These are phyloP conservation scores for Ceriops decandra DNA, from an alignment of 345 rosid genomes.

Conservation along the genomic window DNA sequence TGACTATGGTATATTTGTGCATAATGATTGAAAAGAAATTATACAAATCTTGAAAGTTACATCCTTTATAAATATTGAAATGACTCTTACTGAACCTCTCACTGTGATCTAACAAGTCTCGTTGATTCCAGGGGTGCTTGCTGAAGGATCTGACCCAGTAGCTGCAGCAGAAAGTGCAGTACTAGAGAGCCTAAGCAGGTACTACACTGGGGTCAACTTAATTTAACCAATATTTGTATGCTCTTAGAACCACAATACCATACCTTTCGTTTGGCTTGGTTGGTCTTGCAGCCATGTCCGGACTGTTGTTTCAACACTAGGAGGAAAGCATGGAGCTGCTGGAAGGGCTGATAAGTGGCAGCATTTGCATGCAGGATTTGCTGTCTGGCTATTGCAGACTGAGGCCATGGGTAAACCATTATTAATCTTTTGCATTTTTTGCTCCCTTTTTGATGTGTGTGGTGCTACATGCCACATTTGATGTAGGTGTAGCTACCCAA, in stretches of 20 bases:
- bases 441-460: conserved; percentile 1
- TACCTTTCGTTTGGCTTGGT: conserved; percentile 8
- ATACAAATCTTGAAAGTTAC: neutral
- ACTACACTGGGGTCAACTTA: conserved; percentile 11
- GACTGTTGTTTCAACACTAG: conserved; percentile 80
- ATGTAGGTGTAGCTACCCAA: no score
- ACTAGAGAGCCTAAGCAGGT: conserved; percentile 86
- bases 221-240: conserved; percentile 3
- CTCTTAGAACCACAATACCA: neutral
- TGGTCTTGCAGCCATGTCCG: conserved; percentile 69
- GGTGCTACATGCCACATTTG: neutral
- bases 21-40: no score
- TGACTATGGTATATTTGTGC: neutral
- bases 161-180: conserved; percentile 63
- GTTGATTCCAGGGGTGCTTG: conserved; percentile 58
- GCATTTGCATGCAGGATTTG: conserved; percentile 82
- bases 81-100: conserved; percentile 20
- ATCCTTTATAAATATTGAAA: conserved; percentile 3
- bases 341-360: conserved; percentile 58
- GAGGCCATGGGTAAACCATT: conserved; percentile 59
- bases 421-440: neutral
- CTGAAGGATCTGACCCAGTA: conserved; percentile 62
- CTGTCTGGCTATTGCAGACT: conserved; percentile 78
- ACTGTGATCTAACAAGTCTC: conserved; percentile 29
- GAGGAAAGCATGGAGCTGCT: conserved; percentile 76